Base-by-base conservation (phyloP, 805 yeast genomes). In the Ascoidea asiatica region DNA sequence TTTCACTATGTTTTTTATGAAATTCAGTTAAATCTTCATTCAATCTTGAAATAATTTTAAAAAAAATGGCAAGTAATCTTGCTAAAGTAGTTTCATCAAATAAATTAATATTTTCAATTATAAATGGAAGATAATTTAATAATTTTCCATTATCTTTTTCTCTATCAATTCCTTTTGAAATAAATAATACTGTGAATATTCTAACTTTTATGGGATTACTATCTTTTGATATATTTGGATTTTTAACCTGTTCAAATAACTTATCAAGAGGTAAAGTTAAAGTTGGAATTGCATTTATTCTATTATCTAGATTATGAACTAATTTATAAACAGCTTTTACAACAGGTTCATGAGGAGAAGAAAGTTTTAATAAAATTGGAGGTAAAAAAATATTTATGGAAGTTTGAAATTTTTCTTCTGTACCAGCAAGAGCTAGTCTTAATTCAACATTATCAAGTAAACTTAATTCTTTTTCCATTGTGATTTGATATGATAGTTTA, bases 371-470 rank as follows among this genome's bases (percentile, higher is more conserved):
- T 35, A 90, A 62, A 21, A 90, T 56, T 1, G 98, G 96, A 1
- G 86, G 70, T 39, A 90, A 66, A 55, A 81, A 90, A 1, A 73
- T 60, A 8, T 69, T 67, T 38, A 92, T 57, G 4, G 79, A 62
- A 1, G 70, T 56, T 54, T 82, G 79, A 44, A 88, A 72, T 54
- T 81, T 82, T 2, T 61, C 68, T 41, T 80, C 82, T 0, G 79
- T 66, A 42, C 73, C 75, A 0, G 97, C 85, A 38, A 90, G 63
- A 1, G 94, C 90, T 18, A 90, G 67, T 37, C 86, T 67, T 42
- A 89, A 72, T 59, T 89, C 97, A 1, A 85, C 96, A 56, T 79
- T 82, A 53, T 79, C 78, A 37, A 85, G 70, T 46, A 84, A 62
- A 1, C 72, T 67, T 41, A 79, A 59, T 54, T 85, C 94, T 36